Evolutionary conservation across 1,284 basidiomycete genomes (phyloP).

Genomic region (Papiliotrema fonsecae): DNA sequence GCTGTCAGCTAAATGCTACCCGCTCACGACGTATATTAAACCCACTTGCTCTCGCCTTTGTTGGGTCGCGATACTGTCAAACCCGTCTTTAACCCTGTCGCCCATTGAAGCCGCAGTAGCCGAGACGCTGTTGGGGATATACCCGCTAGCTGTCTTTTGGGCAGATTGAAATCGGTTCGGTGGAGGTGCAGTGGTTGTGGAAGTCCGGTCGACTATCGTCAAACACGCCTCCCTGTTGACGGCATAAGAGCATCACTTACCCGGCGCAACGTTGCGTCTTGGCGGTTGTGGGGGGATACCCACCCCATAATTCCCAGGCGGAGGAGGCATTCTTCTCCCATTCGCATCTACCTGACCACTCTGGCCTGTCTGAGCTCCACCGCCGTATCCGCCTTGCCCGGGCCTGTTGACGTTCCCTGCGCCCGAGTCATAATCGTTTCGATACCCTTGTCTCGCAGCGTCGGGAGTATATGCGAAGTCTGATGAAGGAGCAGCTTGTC

Average conservation of each 20-base stretch:
- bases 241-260: not conserved
- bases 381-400: too few species aligned
- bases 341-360: not conserved
- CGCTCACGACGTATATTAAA: not conserved
- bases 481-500: not conserved
- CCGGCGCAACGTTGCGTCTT: not conserved
- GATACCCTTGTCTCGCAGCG: not conserved
- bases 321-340: constrained; percentile 5
- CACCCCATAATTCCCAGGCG: constrained; percentile 5
- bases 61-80: not conserved
- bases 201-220: not conserved
- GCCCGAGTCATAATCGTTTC: not conserved
- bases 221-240: not conserved
- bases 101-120: not conserved
- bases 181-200: not conserved
- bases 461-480: not conserved
- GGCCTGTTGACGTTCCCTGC: too few species aligned
- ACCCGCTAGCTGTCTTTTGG: not conserved
- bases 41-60: constrained; percentile 1
- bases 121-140: constrained; percentile 2
- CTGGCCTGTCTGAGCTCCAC: not conserved
- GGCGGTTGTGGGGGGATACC: not conserved
- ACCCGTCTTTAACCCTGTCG: not conserved
- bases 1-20: not conserved
- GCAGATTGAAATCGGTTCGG: not conserved